Base-by-base conservation (phyloP, 129 eudicot genomes). In the Erigeron canadensis region DNA sequence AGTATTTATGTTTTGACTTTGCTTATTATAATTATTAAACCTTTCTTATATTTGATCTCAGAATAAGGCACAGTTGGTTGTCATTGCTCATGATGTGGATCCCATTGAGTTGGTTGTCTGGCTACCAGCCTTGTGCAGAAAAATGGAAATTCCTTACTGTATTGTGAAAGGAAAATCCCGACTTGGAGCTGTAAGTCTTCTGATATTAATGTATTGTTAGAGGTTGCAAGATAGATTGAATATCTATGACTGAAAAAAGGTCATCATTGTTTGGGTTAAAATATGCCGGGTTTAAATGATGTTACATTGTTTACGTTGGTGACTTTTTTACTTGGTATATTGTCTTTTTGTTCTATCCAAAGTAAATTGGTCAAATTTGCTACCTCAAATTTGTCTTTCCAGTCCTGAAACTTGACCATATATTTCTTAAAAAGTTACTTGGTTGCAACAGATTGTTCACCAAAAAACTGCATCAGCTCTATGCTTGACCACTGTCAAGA, bases 31-130 rank as follows among this genome's bases (percentile, higher is more conserved):
- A 58, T 17, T 13, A 8, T 4, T 3, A 21, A 8, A 71, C 8
- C 6, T 4, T 69, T 16, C 0, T 42, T 11, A 5, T 23, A 15
- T 51, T n/a, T 10, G 2, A 9, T 72, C 84, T 73, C 87, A 92
- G 96, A 89, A 89, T 62, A 92, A 92, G 57, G 98, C 98, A 10
- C 98, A 92, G 50, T 59, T 92, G 80, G 98, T 92, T 3, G 85
- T 92, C 3, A 89, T 93, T 75, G 98, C 98, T 60, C 98, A 89
- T 74, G 98, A 93, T 55, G 98, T 93, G 8, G 98, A 93, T 65
- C 98, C 98, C 0, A 93, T 93, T 2, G 98, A 93, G 85, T 47
- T 93, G 79, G 98, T 93, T 42, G 98, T 93, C 21, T 93, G 98
- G 98, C 95, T 92, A 21, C 98, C 98, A 23, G 91, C 96, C 1